Percentiles rank a stretch among this genome's conserved stretches.
phyloP scores from a whole-genome alignment of 2,329 filamentous ascomycete species.

The Pseudogymnoascus sp. region DNA sequence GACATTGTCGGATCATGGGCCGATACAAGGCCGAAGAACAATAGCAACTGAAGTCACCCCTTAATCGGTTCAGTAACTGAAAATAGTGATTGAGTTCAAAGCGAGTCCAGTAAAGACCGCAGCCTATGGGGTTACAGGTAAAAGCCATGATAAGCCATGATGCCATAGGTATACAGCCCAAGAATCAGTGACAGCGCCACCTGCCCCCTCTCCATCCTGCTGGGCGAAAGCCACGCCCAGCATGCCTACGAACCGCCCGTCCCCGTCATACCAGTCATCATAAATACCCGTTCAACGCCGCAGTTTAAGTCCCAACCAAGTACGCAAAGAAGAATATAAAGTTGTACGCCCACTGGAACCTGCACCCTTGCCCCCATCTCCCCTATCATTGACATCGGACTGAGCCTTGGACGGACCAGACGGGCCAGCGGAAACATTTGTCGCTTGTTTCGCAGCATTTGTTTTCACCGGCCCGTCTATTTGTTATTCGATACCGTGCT shows the following conservation, averaged over 20 bases:
- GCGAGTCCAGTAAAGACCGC: conserved; percentile 6
- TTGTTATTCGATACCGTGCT: conserved; percentile 98
- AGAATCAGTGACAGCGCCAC: conserved; percentile 6
- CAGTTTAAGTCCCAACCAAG: conserved; percentile 9
- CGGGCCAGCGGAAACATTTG: conserved; percentile 40
- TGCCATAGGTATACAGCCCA: conserved; percentile 3
- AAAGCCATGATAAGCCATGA: conserved; percentile 5
- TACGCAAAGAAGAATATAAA: conserved; percentile 25
- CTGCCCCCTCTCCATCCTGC: conserved; percentile 4
- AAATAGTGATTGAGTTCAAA: conserved; percentile 8
- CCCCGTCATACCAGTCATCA: conserved; percentile 3
- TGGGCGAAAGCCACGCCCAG: background rate
- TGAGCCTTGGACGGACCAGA: conserved; percentile 39
- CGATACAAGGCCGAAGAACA: background rate
- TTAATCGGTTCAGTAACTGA: background rate
- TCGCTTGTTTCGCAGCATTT: conserved; percentile 1
- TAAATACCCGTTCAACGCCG: conserved; percentile 13
- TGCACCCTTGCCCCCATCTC: conserved; percentile 18
- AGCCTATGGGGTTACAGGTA: conserved; percentile 8
- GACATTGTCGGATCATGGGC: background rate
- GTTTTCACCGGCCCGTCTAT: conserved; percentile 59
- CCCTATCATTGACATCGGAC: conserved; percentile 15
- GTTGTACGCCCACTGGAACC: conserved; percentile 17
- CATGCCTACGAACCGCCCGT: conserved; percentile 6
- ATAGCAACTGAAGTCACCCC: background rate